These are phyloP conservation scores for Phaffia tasmanica DNA, from an alignment of 768 basidiomycete genomes.

Conservation along the genomic window DNA sequence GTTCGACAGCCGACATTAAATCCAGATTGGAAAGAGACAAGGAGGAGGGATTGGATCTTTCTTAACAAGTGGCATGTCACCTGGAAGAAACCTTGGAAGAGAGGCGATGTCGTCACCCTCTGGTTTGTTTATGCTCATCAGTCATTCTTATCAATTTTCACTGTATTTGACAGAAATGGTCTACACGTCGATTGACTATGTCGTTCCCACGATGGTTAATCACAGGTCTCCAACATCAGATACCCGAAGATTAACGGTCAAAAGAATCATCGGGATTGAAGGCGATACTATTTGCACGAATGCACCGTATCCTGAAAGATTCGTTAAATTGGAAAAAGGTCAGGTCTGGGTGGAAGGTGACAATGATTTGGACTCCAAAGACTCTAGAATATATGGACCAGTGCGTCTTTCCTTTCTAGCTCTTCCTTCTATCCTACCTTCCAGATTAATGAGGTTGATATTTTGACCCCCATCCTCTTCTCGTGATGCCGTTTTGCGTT, in stretches of 20 bases:
- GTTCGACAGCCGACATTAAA: slow-evolving; percentile 18
- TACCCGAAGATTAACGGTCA: slow-evolving; percentile 18
- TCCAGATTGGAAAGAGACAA: slow-evolving; percentile 3
- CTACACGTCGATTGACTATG: neutral
- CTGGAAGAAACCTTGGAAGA: slow-evolving; percentile 14
- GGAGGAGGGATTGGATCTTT: slow-evolving; percentile 13
- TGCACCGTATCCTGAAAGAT: slow-evolving; percentile 4
- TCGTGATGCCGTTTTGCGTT: no score
- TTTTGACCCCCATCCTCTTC: no score
- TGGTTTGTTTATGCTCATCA: slow-evolving; percentile 8
- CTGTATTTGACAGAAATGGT: neutral
- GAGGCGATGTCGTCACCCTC: slow-evolving; percentile 24
- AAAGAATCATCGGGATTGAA: slow-evolving; percentile 20
- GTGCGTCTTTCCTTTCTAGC: slow-evolving; percentile 1
- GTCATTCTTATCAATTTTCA: neutral
- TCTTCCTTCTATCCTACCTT: no score
- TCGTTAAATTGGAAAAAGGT: slow-evolving; percentile 18
- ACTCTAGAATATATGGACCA: slow-evolving; percentile 23
- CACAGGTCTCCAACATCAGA: slow-evolving; percentile 22
- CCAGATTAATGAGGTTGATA: no score
- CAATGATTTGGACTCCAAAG: slow-evolving; percentile 17
- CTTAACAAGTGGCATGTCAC: slow-evolving; percentile 20
- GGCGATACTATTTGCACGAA: slow-evolving; percentile 21
- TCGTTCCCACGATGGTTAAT: neutral
- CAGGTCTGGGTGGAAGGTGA: slow-evolving; percentile 26